Percentiles rank a stretch among this genome's conserved stretches.
Evolutionary conservation across 768 basidiomycete genomes (phyloP).

Genomic region (Phallus indusiatus): DNA sequence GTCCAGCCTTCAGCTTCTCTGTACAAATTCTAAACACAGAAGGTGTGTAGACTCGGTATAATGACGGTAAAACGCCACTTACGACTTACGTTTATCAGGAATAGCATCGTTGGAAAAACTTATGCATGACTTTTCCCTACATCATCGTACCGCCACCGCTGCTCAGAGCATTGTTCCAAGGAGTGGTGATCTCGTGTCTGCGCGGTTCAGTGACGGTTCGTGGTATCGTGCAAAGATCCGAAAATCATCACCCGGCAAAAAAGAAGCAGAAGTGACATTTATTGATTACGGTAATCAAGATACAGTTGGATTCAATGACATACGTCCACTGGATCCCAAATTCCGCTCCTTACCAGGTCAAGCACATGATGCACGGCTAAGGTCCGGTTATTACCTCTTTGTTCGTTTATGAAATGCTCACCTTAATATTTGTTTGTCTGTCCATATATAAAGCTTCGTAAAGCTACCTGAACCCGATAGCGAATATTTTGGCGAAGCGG

Average conservation of each 20-base stretch:
- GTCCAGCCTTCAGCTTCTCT: slow-evolving; percentile 75
- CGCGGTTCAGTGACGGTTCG: slow-evolving; percentile 85
- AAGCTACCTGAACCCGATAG: slow-evolving; percentile 71
- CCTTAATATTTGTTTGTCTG: neutral
- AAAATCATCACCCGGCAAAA: slow-evolving; percentile 77
- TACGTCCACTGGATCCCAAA: slow-evolving; percentile 81
- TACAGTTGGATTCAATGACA: slow-evolving; percentile 67
- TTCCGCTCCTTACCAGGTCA: slow-evolving; percentile 89
- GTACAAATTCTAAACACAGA: slow-evolving; percentile 90
- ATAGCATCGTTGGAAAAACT: slow-evolving; percentile 88
- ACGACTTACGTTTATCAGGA: slow-evolving; percentile 34
- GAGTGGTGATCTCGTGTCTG: slow-evolving; percentile 85
- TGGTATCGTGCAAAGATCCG: slow-evolving; percentile 97
- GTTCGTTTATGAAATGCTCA: neutral
- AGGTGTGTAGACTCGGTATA: slow-evolving; percentile 35
- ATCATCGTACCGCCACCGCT: slow-evolving; percentile 60
- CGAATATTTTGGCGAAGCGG: slow-evolving; percentile 80
- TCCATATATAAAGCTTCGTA: slow-evolving; percentile 69
- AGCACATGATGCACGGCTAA: slow-evolving; percentile 89
- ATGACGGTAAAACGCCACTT: neutral
- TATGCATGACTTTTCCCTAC: slow-evolving; percentile 86
- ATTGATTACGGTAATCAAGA: slow-evolving; percentile 97
- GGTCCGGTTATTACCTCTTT: slow-evolving; percentile 33
- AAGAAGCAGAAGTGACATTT: slow-evolving; percentile 90
- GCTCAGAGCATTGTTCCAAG: slow-evolving; percentile 67